Evolutionary conservation across 2,329 filamentous ascomycete genomes (phyloP).

Genomic region (Trichoderma pleuroti): DNA sequence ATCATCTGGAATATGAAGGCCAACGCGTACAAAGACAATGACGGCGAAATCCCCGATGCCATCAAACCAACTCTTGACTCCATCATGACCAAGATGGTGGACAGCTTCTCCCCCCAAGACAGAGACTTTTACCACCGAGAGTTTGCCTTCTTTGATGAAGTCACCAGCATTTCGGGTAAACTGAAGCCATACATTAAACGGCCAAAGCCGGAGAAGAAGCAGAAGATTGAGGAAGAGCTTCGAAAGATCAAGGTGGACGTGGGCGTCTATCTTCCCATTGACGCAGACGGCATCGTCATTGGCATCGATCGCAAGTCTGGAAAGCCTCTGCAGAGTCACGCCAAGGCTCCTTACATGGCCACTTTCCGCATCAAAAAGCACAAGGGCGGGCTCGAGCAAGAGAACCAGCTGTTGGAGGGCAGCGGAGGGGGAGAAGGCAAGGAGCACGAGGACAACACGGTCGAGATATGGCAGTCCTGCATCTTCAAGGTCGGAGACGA

Average conservation of each 20-base stretch:
- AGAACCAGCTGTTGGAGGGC: slow-evolving; percentile 50
- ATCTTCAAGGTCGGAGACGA: slow-evolving; percentile 99
- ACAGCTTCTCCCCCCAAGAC: slow-evolving; percentile 76
- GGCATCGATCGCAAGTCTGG: slow-evolving; percentile 98
- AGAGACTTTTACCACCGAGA: slow-evolving; percentile 87
- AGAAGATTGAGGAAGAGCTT: slow-evolving; percentile 97
- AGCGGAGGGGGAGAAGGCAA: slow-evolving; percentile 37
- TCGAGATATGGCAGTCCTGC: slow-evolving; percentile 98
- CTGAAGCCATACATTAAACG: slow-evolving; percentile 89
- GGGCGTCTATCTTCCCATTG: slow-evolving; percentile 94
- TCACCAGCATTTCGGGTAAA: slow-evolving; percentile 93
- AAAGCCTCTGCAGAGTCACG: slow-evolving; percentile 95
- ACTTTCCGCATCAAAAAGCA: slow-evolving; percentile 95
- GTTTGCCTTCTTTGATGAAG: slow-evolving; percentile 97
- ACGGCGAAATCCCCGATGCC: slow-evolving; percentile 80
- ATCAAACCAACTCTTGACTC: slow-evolving; percentile 92
- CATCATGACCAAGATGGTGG: slow-evolving; percentile 80
- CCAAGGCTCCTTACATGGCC: slow-evolving; percentile 98
- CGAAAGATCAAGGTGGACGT: slow-evolving; percentile 97
- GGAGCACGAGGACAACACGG: slow-evolving; percentile 49
- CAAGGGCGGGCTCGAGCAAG: slow-evolving; percentile 51
- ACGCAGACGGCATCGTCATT: slow-evolving; percentile 94
- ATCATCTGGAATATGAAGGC: slow-evolving; percentile 99
- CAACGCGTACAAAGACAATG: slow-evolving; percentile 96
- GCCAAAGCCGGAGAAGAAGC: slow-evolving; percentile 94